Conservation (phyloP, 192 early-diverging fungal species). For the Rhizophagus prolifer region DNA sequence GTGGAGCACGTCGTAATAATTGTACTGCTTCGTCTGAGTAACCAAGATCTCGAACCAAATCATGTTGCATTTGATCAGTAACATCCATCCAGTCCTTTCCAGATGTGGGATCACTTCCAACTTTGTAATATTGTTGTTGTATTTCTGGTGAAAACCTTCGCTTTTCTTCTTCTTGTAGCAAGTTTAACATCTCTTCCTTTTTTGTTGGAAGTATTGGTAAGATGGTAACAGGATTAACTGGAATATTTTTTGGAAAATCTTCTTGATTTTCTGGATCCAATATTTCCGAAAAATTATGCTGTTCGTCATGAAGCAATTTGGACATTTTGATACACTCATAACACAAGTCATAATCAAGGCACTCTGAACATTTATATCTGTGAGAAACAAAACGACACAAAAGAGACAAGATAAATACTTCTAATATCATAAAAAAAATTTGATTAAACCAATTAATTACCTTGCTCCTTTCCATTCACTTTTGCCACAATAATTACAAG, state of each 20-base stretch:
- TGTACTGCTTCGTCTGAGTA: too few species aligned
- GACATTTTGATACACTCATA: constrained; percentile 14
- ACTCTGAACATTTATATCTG: constrained; percentile 20
- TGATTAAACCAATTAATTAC: constrained; percentile 12
- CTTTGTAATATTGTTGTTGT: constrained; percentile 6
- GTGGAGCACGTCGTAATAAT: too few species aligned
- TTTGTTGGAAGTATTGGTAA: constrained; percentile 14
- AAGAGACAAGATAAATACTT: too few species aligned
- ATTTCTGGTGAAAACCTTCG: constrained; percentile 15
- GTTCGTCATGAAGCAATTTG: constrained; percentile 18
- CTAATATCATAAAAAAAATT: background rate
- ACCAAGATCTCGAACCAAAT: too few species aligned
- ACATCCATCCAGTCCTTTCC: constrained; percentile 5
- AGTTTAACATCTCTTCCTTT: constrained; percentile 3
- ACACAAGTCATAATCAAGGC: constrained; percentile 20
- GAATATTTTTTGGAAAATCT: background rate
- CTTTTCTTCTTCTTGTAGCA: background rate
- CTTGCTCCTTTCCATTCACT: constrained; percentile 21
- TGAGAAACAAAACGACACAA: background rate
- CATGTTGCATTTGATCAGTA: too few species aligned
- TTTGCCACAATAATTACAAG: too few species aligned
- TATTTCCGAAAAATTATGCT: constrained; percentile 6
- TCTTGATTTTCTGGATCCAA: background rate
- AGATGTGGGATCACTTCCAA: background rate
- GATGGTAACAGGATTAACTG: background rate